These are phyloP conservation scores for Aspergillus quadricinctus DNA, from an alignment of 2,329 filamentous ascomycete species.

Conservation along the genomic window DNA sequence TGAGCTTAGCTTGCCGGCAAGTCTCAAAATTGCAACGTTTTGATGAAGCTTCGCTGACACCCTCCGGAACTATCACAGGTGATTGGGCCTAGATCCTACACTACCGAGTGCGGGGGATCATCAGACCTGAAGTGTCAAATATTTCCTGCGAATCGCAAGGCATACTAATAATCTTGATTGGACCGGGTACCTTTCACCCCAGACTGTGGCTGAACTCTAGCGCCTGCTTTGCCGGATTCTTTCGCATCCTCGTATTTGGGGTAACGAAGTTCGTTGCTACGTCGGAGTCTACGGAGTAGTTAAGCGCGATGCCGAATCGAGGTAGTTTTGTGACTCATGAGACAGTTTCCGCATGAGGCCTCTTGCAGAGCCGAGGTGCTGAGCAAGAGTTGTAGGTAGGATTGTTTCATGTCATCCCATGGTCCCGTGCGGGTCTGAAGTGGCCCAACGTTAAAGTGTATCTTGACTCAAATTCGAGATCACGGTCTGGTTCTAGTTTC, in stretches of 20 bases:
- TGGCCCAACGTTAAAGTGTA: not conserved
- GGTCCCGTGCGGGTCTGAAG: not conserved
- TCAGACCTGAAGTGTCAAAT: not conserved
- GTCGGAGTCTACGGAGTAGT: not conserved
- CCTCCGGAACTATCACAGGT: not conserved
- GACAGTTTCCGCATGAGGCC: not conserved
- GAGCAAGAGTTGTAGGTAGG: not conserved
- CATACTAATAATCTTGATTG: not conserved
- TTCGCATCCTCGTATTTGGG: not conserved
- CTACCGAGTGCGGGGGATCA: not conserved
- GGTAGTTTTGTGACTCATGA: not conserved
- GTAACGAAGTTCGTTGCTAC: not conserved
- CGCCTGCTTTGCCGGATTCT: not conserved
- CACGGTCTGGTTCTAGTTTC: not conserved
- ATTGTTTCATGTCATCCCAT: not conserved
- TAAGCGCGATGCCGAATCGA: not conserved
- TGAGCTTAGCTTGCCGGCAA: not conserved
- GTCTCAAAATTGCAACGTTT: not conserved
- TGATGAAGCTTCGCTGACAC: not conserved
- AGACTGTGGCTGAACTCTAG: not conserved
- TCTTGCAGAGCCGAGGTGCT: not conserved
- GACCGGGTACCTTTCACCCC: not conserved
- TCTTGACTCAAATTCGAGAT: not conserved
- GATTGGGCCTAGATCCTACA: not conserved
- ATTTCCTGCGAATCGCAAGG: not conserved